These are phyloP conservation scores for Talaromyces sp. DNA, from an alignment of 2,329 filamentous ascomycete species.

Conservation along the genomic window DNA sequence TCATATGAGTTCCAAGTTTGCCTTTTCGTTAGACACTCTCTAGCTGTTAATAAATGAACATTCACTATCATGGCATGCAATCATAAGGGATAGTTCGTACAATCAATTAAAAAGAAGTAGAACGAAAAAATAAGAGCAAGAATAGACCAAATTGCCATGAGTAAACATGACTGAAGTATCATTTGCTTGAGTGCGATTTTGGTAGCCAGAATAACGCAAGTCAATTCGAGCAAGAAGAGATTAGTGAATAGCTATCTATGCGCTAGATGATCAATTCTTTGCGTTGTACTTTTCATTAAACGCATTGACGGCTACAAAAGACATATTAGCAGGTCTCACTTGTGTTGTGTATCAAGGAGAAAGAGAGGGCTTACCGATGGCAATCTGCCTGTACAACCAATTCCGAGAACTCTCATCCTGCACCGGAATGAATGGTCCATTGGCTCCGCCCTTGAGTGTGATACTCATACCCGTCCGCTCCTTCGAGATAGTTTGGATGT, in stretches of 20 bases:
- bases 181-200: not conserved
- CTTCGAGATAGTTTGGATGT: constrained; percentile 95
- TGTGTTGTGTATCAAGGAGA: not conserved
- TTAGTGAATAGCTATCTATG: not conserved
- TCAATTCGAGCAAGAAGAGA: not conserved
- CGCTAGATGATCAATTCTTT: constrained; percentile 44
- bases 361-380: constrained; percentile 45
- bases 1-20: too few species aligned
- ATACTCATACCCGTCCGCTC: constrained; percentile 92
- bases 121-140: not conserved
- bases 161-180: not conserved
- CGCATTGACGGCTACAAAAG: constrained; percentile 57
- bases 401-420: constrained; percentile 74
- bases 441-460: constrained; percentile 80
- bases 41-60: not conserved
- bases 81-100: constrained; percentile 5
- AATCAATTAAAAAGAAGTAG: not conserved
- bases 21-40: too few species aligned
- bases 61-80: not conserved
- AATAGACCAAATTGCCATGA: constrained; percentile 1
- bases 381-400: constrained; percentile 64
- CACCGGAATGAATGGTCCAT: constrained; percentile 91
- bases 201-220: not conserved
- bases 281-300: constrained; percentile 66
- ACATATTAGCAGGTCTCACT: constrained; percentile 1